Evolutionary conservation across 2,329 filamentous ascomycete species (phyloP).

Genomic region (Xylariales sp.): DNA sequence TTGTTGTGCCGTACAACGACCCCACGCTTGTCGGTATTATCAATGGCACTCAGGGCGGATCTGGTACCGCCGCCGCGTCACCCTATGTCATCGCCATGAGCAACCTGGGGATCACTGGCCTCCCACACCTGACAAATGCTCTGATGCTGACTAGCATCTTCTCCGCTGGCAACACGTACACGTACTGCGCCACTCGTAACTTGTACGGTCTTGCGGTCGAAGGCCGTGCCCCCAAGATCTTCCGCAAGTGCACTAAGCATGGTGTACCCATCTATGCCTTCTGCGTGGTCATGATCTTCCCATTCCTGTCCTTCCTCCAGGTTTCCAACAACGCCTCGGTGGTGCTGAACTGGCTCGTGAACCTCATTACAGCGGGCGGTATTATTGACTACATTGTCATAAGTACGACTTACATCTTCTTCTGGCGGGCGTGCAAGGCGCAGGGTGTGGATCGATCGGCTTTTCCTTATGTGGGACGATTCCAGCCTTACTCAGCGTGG

Average conservation of each 20-base stretch:
- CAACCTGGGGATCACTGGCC: slow-evolving; percentile 39
- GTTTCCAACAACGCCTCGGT: slow-evolving; percentile 13
- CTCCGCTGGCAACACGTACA: slow-evolving; percentile 54
- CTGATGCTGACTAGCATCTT: slow-evolving; percentile 53
- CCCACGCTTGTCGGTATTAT: slow-evolving; percentile 44
- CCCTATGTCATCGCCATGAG: slow-evolving; percentile 50
- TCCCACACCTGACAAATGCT: slow-evolving; percentile 56
- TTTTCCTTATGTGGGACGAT: slow-evolving; percentile 51
- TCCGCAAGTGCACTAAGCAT: slow-evolving; percentile 44
- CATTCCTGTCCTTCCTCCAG: slow-evolving; percentile 53
- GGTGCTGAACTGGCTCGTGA: slow-evolving; percentile 11
- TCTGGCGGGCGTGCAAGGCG: slow-evolving; percentile 45
- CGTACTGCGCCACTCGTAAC: slow-evolving; percentile 54
- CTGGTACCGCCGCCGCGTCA: slow-evolving; percentile 41
- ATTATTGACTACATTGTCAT: slow-evolving; percentile 14
- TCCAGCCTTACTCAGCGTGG: slow-evolving; percentile 52
- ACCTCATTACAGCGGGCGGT: slow-evolving; percentile 12
- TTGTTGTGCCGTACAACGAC: slow-evolving; percentile 57
- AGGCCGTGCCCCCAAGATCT: slow-evolving; percentile 43
- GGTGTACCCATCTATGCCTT: slow-evolving; percentile 62
- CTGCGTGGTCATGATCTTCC: slow-evolving; percentile 48
- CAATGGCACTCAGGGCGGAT: slow-evolving; percentile 3
- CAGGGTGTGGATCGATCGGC: slow-evolving; percentile 43
- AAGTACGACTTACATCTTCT: slow-evolving; percentile 46
- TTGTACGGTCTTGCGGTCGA: slow-evolving; percentile 52